These are phyloP conservation scores for Spencermartinsiella europaea DNA, from an alignment of 805 yeast species.

Conservation along the genomic window DNA sequence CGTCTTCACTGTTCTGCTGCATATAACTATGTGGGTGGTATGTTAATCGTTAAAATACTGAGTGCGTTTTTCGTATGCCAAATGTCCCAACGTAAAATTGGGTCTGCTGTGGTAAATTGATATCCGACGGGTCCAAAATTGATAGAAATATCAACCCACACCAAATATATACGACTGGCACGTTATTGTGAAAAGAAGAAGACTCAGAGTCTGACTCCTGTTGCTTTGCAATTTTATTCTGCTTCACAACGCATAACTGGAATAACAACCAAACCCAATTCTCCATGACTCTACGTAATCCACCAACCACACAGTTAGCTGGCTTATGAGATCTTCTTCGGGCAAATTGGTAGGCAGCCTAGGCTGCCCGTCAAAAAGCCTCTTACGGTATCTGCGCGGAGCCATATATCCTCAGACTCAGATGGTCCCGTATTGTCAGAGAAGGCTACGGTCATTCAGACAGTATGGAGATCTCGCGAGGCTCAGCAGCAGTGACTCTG, in stretches of 20 bases:
- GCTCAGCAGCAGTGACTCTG: not conserved
- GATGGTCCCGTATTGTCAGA: not conserved
- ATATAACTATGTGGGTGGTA: not conserved
- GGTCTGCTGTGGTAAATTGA: no score
- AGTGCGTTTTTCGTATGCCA: no score
- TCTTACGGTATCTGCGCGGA: conserved; percentile 6
- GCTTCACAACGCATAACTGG: not conserved
- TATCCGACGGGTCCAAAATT: no score
- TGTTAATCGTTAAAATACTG: not conserved
- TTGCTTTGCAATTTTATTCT: not conserved
- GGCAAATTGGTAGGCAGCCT: not conserved
- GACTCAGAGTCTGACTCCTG: not conserved
- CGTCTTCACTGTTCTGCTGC: conserved; percentile 1
- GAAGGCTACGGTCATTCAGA: not conserved
- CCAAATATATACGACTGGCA: no score
- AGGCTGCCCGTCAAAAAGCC: conserved; percentile 5
- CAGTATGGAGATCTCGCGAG: not conserved
- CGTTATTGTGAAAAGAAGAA: not conserved
- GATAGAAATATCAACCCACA: no score
- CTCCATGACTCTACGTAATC: no score
- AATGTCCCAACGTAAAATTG: no score
- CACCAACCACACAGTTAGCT: no score
- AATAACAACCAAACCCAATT: not conserved
- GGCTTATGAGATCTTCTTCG: not conserved
- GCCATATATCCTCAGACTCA: not conserved